Evolutionary conservation across 306 rosid genomes (phyloP), one percentile per base, ranked within the genome.

Genomic region (Lathyrus oleraceus): DNA sequence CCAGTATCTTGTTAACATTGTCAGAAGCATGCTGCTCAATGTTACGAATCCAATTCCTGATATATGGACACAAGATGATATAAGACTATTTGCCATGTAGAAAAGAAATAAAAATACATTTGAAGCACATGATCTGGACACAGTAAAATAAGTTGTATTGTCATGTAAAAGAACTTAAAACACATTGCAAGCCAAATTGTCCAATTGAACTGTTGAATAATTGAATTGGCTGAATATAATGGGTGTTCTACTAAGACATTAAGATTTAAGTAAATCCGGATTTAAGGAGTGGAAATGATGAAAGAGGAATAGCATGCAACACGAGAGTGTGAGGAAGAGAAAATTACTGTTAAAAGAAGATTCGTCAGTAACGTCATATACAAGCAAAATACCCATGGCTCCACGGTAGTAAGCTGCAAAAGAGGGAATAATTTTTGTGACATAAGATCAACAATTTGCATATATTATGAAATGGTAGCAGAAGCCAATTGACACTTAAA

Each of bases 1-100:
- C 95, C 38, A 92, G 84, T 79, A 92, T 86, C 90, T 92, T 92
- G 95, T 89, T 92, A 67, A 92, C 98, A 87, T 92, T 92, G 83
- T 92, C 98, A 64, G 98, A 92, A 76, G 98, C 98, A 81, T 92
- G 98, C 58, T 92, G 98, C 81, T 92, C 98, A 75, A 92, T 92
- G 86, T 92, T 92, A 47, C 95, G 98, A 51, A 92, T 92, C 98
- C 98, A 92, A 82, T 92, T 92, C 92, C n/a, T n/a, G n/a, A n/a
- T n/a, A n/a, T n/a, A n/a, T n/a, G n/a, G n/a, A n/a, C n/a, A n/a
- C n/a, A n/a, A n/a, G n/a, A n/a, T n/a, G n/a, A n/a, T n/a, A n/a
- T n/a, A n/a, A n/a, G n/a, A n/a, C n/a, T n/a, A n/a, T n/a, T n/a
- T n/a, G n/a, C n/a, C n/a, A n/a, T n/a, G n/a, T n/a, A n/a, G n/a